Base-by-base conservation (phyloP, 1,284 basidiomycete genomes). In the Moniliella sp. region DNA sequence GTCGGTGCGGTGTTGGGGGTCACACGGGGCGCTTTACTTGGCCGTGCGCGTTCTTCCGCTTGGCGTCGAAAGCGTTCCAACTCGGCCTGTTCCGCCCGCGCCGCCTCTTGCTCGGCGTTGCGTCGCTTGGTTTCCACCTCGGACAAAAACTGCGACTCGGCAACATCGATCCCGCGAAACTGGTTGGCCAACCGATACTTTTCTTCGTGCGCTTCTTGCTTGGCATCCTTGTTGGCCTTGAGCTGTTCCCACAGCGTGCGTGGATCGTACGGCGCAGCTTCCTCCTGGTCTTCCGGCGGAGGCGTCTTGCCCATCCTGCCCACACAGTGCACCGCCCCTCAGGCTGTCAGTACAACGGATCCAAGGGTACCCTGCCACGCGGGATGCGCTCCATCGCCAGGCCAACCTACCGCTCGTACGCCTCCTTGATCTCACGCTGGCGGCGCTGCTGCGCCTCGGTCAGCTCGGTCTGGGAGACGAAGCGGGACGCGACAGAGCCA, bases 401-500 rank as follows among this genome's bases (percentile, higher is more conserved):
- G 11, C 15, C 1, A 17, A 60, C 62, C 34, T 45, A 77, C 79
- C 81, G 71, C 25, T 76, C 81, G 63, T 88, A 91, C 10, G 83
- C 83, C 9, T 78, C 82, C 54, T 75, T 78, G 79, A 83, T 86
- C 54, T 86, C 78, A 49, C 79, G 75, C 16, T 86, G 78, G 40
- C 74, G 68, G 27, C 71, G 67, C 7, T 70, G 67, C 42, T 74
- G 76, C 15, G 79, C 79, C 17, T 72, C 69, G 30, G 84, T 80
- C 28, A 91, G 66, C 23, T 83, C 76, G 11, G 68, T 65, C 59
- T 80, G 73, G 17, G 80, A 76, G 40, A 67, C 64, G 50, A 69
- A 69, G 3, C 66, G 51, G 3, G 64, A 64, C 1, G 49, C 40
- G 19, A 59, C 52, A 7, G 31, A 32, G 8, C 23, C 23, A 23